Evolutionary conservation across 1,284 basidiomycete genomes (phyloP), one percentile per base, ranked within the genome.

Genomic region (Phlebopus sp.): DNA sequence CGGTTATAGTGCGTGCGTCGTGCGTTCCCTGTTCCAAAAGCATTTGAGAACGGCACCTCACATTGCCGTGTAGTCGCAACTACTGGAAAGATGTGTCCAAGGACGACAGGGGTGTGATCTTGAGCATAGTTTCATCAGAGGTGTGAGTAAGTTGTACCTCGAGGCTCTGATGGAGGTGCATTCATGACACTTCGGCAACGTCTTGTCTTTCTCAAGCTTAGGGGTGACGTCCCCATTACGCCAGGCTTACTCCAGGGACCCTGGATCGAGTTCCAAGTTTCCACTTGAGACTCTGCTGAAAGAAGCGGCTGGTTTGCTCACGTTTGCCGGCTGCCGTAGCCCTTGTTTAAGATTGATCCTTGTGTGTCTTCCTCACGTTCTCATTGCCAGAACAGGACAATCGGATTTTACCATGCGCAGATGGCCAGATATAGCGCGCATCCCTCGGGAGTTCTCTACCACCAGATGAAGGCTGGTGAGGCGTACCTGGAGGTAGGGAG

Each of bases 61-160:
- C 1, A 42, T 49, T 23, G 54, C 58, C 1, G 46, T 60, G 5
- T 56, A 60, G 66, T 10, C 53, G 57, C 3, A 45, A 60, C 17
- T 42, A 45, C 2, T 69, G 62, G 59, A 49, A 54, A 31, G 44
- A 58, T 35, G 60, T 57, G 14, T 45, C 56, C 2, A 57, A 46
- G 9, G 42, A 52, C 2, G 42, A 62, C 19, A 55, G 65, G 5
- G 66, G 65, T 2, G 47, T 47, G 1, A 58, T 68, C 8, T 67
- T 69, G 54, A 60, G 17, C 35, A 44, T 13, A 58, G 62, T 1
- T 69, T 69, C 47, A 34, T 61, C 5, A 55, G 59, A n/a, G 62
- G 65, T 9, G 51, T 68, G 10, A 57, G 58, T 21, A 42, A 44
- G 1, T 23, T 66, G 30, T 60, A 62, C 36, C 36, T 67, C 17